phyloP scores from a whole-genome alignment of 495 filamentous ascomycete genomes.

The Chaetomidium leptoderma region DNA sequence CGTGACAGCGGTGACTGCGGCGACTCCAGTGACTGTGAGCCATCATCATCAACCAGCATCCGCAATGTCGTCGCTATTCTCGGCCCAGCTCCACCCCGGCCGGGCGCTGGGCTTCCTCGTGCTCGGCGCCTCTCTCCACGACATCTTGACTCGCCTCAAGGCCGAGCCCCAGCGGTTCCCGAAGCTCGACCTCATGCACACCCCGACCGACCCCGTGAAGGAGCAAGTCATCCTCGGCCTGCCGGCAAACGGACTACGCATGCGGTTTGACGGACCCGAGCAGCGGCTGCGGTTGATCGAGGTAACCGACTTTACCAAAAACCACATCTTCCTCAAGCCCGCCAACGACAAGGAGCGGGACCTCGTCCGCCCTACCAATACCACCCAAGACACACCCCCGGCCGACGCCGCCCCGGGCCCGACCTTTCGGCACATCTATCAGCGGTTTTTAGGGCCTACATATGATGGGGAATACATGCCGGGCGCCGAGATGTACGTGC shows the following conservation, averaged over 20 bases:
- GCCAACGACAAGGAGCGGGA: conserved; percentile 74
- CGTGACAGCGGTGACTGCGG: background rate
- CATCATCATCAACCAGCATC: background rate
- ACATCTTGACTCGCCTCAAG: conserved; percentile 78
- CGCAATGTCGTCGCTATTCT: conserved; percentile 50
- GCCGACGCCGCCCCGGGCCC: conserved; percentile 57
- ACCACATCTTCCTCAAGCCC: conserved; percentile 69
- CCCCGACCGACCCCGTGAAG: conserved; percentile 61
- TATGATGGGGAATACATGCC: conserved; percentile 87
- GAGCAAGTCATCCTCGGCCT: conserved; percentile 68
- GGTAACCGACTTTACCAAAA: conserved; percentile 85
- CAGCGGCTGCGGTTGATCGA: conserved; percentile 89
- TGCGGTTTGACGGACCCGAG: conserved; percentile 90
- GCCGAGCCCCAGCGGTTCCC: conserved; percentile 77
- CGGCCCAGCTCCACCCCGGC: conserved; percentile 70
- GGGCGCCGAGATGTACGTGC: conserved; percentile 60
- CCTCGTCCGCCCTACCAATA: conserved; percentile 60
- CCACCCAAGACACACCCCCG: conserved; percentile 36
- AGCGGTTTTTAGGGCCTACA: conserved; percentile 82
- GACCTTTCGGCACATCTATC: conserved; percentile 85
- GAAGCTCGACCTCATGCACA: conserved; percentile 75
- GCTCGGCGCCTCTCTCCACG: conserved; percentile 85
- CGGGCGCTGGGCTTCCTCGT: conserved; percentile 76
- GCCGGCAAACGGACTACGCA: conserved; percentile 77
- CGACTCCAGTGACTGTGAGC: no score